These are phyloP conservation scores for Akebia trifoliata DNA, from an alignment of 164 flowering plant species.

Conservation along the genomic window DNA sequence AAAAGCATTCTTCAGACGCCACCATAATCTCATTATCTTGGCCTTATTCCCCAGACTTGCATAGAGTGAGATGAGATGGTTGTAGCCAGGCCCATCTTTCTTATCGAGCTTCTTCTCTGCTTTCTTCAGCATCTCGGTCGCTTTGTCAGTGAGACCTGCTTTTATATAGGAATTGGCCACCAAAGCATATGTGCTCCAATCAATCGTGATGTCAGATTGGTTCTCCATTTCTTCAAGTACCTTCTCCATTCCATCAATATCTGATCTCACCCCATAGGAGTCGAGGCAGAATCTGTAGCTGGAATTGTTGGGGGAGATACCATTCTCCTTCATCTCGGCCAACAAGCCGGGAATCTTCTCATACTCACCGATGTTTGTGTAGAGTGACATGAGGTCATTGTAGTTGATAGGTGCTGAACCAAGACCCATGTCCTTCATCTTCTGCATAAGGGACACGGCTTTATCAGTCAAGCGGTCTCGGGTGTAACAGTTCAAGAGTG, in stretches of 20 bases:
- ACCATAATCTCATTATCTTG: conserved; percentile 61
- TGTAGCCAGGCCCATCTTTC: conserved; percentile 46
- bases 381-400: conserved; percentile 69
- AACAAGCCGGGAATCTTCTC: conserved; percentile 56
- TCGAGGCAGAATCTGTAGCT: conserved; percentile 71
- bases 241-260: conserved; percentile 50
- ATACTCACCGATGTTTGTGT: conserved; percentile 36
- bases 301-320: conserved; percentile 56
- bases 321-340: conserved; percentile 50
- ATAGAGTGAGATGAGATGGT: conserved; percentile 61
- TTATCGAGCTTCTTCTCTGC: conserved; percentile 44
- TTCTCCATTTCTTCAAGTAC: conserved; percentile 56
- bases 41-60: conserved; percentile 42
- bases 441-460: conserved; percentile 44
- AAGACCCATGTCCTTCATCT: conserved; percentile 69
- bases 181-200: conserved; percentile 62
- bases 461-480: conserved; percentile 46
- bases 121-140: conserved; percentile 39
- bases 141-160: conserved; percentile 43
- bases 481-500: conserved; percentile 65
- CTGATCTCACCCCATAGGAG: conserved; percentile 51
- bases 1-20: conserved; percentile 36
- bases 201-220: conserved; percentile 42
- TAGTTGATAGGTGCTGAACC: conserved; percentile 40
- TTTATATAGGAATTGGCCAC: conserved; percentile 53